A percentile compares a stretch with the other conserved stretches of the same genome.
Conservation (phyloP, 2,329 filamentous ascomycete genomes). For the Drechslera avenae region DNA sequence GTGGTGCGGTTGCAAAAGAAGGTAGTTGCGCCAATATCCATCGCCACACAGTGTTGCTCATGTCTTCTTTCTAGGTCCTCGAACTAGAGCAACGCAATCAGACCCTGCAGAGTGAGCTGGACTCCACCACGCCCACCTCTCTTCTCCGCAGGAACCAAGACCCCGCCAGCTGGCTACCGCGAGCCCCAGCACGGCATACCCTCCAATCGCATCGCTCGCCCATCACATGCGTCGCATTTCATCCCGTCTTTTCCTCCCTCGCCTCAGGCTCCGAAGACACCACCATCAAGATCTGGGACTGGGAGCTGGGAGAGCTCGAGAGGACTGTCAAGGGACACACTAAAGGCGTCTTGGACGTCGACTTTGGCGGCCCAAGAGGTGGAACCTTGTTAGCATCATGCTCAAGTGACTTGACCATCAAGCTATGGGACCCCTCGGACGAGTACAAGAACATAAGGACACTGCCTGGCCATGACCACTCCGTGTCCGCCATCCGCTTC, state of each 20-base stretch:
- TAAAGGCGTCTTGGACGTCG: constrained; percentile 83
- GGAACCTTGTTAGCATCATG: constrained; percentile 81
- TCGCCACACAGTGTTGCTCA: constrained; percentile 18
- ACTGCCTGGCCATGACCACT: constrained; percentile 88
- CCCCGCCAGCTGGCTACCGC: constrained; percentile 84
- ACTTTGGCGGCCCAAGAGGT: constrained; percentile 84
- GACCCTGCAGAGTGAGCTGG: constrained; percentile 79
- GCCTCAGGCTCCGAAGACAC: constrained; percentile 91
- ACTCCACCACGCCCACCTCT: constrained; percentile 79
- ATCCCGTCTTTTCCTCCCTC: constrained; percentile 87
- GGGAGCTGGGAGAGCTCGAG: constrained; percentile 90
- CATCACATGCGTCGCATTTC: constrained; percentile 88
- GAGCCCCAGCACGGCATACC: constrained; percentile 77
- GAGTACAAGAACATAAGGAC: constrained; percentile 96
- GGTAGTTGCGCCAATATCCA: constrained; percentile 54
- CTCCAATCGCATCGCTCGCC: constrained; percentile 81
- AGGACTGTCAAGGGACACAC: constrained; percentile 91
- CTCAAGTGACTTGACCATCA: constrained; percentile 89
- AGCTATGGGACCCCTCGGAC: constrained; percentile 89
- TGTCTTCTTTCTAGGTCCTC: constrained; percentile 70
- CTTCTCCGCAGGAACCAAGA: constrained; percentile 82
- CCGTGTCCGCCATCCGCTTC: constrained; percentile 85
- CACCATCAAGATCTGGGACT: constrained; percentile 97
- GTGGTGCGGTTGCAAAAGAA: constrained; percentile 95
- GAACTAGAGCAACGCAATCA: constrained; percentile 81